Evolutionary conservation across 805 yeast species (phyloP).

Genomic region (Metschnikowia borealis): DNA sequence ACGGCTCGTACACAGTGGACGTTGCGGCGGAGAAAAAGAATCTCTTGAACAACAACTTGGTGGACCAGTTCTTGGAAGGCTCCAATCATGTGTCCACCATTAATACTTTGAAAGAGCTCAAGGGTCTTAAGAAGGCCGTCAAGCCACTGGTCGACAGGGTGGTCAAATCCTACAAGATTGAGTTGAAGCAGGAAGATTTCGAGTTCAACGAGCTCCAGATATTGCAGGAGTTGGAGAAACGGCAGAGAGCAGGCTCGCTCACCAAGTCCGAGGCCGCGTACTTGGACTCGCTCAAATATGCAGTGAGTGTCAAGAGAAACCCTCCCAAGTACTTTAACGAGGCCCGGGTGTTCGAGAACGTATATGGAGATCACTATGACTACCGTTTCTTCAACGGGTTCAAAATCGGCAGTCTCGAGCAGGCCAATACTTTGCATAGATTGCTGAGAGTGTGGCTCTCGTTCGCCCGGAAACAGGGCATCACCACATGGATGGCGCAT

Average conservation of each 20-base stretch:
- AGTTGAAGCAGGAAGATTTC: slow-evolving; percentile 27
- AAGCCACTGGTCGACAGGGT: slow-evolving; percentile 23
- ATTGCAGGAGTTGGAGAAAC: slow-evolving; percentile 16
- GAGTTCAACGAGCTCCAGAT: slow-evolving; percentile 19
- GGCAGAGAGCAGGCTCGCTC: slow-evolving; percentile 8
- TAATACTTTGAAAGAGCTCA: slow-evolving; percentile 22
- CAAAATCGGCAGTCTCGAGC: slow-evolving; percentile 18
- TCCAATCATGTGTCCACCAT: slow-evolving; percentile 5
- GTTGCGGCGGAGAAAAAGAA: slow-evolving; percentile 11
- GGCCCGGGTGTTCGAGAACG: slow-evolving; percentile 24
- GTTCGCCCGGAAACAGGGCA: slow-evolving; percentile 24
- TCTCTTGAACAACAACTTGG: slow-evolving; percentile 23
- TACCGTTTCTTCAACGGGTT: slow-evolving; percentile 26
- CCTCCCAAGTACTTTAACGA: slow-evolving; percentile 42
- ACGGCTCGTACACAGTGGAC: slow-evolving; percentile 31
- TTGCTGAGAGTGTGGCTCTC: slow-evolving; percentile 25
- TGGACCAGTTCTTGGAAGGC: slow-evolving; percentile 18
- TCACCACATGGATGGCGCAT: slow-evolving; percentile 28
- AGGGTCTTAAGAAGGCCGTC: slow-evolving; percentile 16
- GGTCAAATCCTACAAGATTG: slow-evolving; percentile 25
- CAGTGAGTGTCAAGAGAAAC: slow-evolving; percentile 6
- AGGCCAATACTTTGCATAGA: slow-evolving; percentile 20
- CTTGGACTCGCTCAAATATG: slow-evolving; percentile 13
- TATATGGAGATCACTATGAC: slow-evolving; percentile 25
- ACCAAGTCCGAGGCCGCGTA: slow-evolving; percentile 8